Percentiles rank a stretch among this genome's conserved stretches.
phyloP scores from a whole-genome alignment of 371 early-diverging fungal species.

The Apophysomyces elegans region DNA sequence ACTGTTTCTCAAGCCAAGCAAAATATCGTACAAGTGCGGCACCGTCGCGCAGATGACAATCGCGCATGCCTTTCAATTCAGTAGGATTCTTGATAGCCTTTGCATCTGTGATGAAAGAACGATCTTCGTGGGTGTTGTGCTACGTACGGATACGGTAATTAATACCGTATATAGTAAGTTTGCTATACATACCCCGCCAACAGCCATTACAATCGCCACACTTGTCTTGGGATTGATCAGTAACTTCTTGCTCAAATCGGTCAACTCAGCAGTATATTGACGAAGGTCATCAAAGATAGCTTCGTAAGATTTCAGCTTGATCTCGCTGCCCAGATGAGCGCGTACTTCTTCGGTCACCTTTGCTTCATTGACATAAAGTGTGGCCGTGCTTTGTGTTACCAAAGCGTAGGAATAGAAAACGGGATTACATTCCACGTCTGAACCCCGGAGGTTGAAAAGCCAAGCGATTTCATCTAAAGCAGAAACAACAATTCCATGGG shows the following conservation, averaged over 20 bases:
- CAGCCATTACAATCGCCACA: slow-evolving; percentile 69
- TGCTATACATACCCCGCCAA: slow-evolving; percentile 42
- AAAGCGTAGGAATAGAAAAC: slow-evolving; percentile 96
- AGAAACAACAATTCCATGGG: slow-evolving; percentile 78
- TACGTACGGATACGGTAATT: slow-evolving; percentile 54
- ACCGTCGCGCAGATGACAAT: slow-evolving; percentile 94
- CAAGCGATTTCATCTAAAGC: slow-evolving; percentile 95
- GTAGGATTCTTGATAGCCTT: slow-evolving; percentile 94
- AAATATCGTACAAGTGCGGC: slow-evolving; percentile 92
- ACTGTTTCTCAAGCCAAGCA: slow-evolving; percentile 93
- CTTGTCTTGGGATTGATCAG: slow-evolving; percentile 68
- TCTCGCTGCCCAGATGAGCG: slow-evolving; percentile 63
- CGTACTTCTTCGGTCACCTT: slow-evolving; percentile 72
- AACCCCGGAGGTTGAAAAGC: slow-evolving; percentile 98
- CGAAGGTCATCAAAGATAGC: slow-evolving; percentile 80
- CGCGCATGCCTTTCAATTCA: slow-evolving; percentile 93
- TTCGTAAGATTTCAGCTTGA: slow-evolving; percentile 75
- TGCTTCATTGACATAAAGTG: slow-evolving; percentile 80
- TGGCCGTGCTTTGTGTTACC: slow-evolving; percentile 68
- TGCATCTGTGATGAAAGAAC: slow-evolving; percentile 77
- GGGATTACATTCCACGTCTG: slow-evolving; percentile 96
- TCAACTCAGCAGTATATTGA: slow-evolving; percentile 28
- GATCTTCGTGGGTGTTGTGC: slow-evolving; percentile 51
- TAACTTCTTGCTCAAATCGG: slow-evolving; percentile 44
- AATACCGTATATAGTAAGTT: slow-evolving; percentile 34